These are phyloP conservation scores for Phalaenopsis equestris DNA, from an alignment of 106 monocot species.

Conservation along the genomic window DNA sequence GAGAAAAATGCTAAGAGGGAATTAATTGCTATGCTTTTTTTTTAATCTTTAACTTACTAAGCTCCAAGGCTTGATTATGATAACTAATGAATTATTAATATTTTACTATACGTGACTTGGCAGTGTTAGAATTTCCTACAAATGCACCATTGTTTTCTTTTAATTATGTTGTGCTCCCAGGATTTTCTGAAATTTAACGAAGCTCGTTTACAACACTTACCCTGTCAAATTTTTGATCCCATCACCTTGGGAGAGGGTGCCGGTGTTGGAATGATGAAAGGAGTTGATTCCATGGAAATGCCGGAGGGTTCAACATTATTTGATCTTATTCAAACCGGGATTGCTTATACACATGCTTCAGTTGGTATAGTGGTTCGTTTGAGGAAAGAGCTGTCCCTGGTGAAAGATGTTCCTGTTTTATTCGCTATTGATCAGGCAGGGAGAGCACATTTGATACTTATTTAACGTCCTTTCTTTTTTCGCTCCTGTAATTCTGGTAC, in stretches of 20 bases:
- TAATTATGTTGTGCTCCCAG: conserved; percentile 25
- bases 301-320: conserved; percentile 84
- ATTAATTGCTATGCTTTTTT: neutral
- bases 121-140: neutral
- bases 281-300: conserved; percentile 59
- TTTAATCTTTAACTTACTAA: neutral
- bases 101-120: neutral
- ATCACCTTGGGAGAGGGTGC: conserved; percentile 93
- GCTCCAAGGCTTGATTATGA: neutral
- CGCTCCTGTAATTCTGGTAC: neutral
- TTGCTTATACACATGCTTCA: conserved; percentile 67
- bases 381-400: conserved; percentile 78
- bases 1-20: neutral
- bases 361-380: conserved; percentile 80
- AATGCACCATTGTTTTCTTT: neutral
- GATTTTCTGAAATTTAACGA: conserved; percentile 93
- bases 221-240: conserved; percentile 77
- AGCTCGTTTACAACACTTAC: conserved; percentile 50
- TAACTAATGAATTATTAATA: neutral
- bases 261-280: conserved; percentile 48
- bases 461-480: neutral
- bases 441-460: neutral
- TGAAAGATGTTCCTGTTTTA: conserved; percentile 86
- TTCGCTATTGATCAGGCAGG: conserved; percentile 94
- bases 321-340: conserved; percentile 89